Evolutionary conservation across 2,329 filamentous ascomycete genomes (phyloP), one percentile per base, ranked within the genome.

Genomic region (Cercospora sp.): DNA sequence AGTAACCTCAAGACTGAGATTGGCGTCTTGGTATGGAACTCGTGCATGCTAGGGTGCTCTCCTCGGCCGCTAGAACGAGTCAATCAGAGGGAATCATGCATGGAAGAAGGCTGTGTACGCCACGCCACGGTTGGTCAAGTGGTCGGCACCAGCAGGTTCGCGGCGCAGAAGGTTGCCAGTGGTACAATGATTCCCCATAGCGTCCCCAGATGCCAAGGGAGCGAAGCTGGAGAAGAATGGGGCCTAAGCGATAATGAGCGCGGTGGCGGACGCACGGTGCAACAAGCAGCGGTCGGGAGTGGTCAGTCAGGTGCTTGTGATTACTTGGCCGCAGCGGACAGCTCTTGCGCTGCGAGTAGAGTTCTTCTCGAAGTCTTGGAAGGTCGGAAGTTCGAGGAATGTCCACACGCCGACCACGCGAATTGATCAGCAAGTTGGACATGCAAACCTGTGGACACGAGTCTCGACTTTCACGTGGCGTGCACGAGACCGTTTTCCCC

Each of bases 351-450:
- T 53, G 40, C 10, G 26, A 64, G 51, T 57, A 64, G 62, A 55
- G 62, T 62, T 62, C 60, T 62, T 51, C 40, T 43, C 40, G 51
- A 64, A 61, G 66, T 67, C 66, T 67, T 67, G 66, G 66, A 63
- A 64, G 51, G 10, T 51, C 66, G 66, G 66, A 45, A 53, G 37
- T 16, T 34, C 34, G 37, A 61, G 65, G 61, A 60, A 24, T 63
- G 55, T 63, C 40, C 60, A 63, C 53, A 63, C 18, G 37, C 28
- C n/a, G 58, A 24, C 28, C 64, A 53, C 24, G 64, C 43, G 34
- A 28, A 26, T 45, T 16, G 45, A 28, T 37, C 51, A 59, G 53
- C 30, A 49, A 57, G 59, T 37, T 8, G 26, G 53, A 10, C 21
- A 60, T 30, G 63, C 13, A 24, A 16, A 51, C 55, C 8, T 40